Percentiles rank a stretch among this genome's conserved stretches.
phyloP scores from a whole-genome alignment of 768 basidiomycete genomes.

The Boletus subparvulus region DNA sequence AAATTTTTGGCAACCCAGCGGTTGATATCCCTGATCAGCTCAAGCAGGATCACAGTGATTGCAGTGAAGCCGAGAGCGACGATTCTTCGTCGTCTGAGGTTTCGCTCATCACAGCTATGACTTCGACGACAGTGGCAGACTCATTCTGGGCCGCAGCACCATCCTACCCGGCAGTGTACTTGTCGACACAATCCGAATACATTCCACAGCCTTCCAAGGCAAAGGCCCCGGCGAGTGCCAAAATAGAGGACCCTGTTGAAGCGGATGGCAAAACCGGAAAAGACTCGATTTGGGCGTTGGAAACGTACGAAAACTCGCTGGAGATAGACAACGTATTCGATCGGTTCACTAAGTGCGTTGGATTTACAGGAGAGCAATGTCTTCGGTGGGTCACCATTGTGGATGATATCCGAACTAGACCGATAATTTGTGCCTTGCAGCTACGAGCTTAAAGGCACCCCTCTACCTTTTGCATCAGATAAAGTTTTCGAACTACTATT shows the following conservation, averaged over 20 bases:
- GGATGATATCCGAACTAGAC: not conserved
- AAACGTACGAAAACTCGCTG: constrained; percentile 79
- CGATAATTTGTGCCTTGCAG: constrained; percentile 37
- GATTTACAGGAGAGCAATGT: constrained; percentile 77
- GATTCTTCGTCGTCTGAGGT: constrained; percentile 41
- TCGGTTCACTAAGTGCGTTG: constrained; percentile 72
- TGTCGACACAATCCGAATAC: constrained; percentile 75
- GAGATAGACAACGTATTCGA: constrained; percentile 86
- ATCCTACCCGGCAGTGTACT: constrained; percentile 64
- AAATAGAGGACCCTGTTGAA: constrained; percentile 44
- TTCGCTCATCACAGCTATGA: constrained; percentile 57
- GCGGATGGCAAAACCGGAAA: constrained; percentile 44
- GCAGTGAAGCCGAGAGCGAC: constrained; percentile 38
- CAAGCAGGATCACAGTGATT: constrained; percentile 19
- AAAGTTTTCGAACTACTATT: constrained; percentile 72
- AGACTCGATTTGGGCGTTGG: constrained; percentile 59
- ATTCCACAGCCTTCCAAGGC: constrained; percentile 55
- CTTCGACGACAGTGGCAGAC: constrained; percentile 51
- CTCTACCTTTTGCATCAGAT: constrained; percentile 85
- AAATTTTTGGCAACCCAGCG: constrained; percentile 54
- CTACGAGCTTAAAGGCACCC: constrained; percentile 84
- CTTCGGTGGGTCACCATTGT: constrained; percentile 55
- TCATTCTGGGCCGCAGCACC: constrained; percentile 71
- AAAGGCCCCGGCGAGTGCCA: constrained; percentile 41
- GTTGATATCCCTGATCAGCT: constrained; percentile 17